Conservation (phyloP, 306 rosid genomes). For the Ammopiptanthus mongolicus region DNA sequence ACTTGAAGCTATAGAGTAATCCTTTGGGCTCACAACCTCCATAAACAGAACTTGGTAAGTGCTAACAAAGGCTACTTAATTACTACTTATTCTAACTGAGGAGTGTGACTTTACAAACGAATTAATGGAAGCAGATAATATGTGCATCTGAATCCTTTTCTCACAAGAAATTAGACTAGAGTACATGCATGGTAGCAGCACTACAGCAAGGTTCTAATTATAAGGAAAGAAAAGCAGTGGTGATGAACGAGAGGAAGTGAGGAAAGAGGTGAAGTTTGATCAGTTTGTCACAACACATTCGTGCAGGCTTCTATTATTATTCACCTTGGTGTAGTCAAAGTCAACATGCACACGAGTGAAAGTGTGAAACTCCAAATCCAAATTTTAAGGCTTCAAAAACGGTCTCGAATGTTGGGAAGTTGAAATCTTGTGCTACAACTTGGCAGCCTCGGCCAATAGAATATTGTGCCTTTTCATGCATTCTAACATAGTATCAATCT, state of each 20-base stretch:
- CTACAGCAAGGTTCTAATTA: slow-evolving; percentile 18
- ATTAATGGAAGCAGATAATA: slow-evolving; percentile 3
- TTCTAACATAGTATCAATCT: slow-evolving; percentile 29
- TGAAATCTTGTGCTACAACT: slow-evolving; percentile 47
- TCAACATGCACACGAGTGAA: slow-evolving; percentile 89
- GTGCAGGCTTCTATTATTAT: slow-evolving; percentile 16
- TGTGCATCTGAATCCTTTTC: neutral
- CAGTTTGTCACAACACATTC: slow-evolving; percentile 49
- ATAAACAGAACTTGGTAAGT: slow-evolving; percentile 35
- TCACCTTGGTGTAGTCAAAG: slow-evolving; percentile 38
- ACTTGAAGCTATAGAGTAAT: slow-evolving; percentile 50
- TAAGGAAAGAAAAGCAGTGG: slow-evolving; percentile 25
- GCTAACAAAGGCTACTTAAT: neutral
- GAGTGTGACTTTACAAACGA: slow-evolving; percentile 15
- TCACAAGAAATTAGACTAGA: slow-evolving; percentile 24
- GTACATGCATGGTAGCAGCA: neutral
- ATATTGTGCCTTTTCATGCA: slow-evolving; percentile 34
- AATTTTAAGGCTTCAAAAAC: slow-evolving; percentile 67
- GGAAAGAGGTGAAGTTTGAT: slow-evolving; percentile 34
- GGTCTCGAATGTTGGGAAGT: slow-evolving; percentile 58
- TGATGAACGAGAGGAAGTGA: slow-evolving; percentile 24
- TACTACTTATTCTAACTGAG: neutral
- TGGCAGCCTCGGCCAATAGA: slow-evolving; percentile 49
- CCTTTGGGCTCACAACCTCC: slow-evolving; percentile 53
- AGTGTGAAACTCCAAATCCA: slow-evolving; percentile 69